These are phyloP conservation scores for Glaciozyma antarctica DNA, from an alignment of 768 basidiomycete species.

Conservation along the genomic window DNA sequence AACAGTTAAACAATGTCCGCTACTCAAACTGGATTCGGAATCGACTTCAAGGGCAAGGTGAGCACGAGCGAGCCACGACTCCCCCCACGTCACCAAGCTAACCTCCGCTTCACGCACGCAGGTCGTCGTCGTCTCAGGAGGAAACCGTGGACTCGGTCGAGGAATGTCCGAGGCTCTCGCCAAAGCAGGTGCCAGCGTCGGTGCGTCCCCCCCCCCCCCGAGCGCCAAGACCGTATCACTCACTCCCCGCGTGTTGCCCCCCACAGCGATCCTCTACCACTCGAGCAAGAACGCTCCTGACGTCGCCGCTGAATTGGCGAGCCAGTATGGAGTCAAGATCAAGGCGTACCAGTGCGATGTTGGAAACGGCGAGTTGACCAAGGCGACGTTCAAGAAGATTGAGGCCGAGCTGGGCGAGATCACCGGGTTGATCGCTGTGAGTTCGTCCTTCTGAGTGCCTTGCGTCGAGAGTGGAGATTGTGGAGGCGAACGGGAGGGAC, in stretches of 20 bases:
- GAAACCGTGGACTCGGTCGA: slow-evolving; percentile 52
- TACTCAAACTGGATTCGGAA: background rate
- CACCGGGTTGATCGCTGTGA: slow-evolving; percentile 46
- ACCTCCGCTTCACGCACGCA: slow-evolving; percentile 19
- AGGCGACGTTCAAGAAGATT: slow-evolving; percentile 44
- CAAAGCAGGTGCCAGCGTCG: slow-evolving; percentile 49
- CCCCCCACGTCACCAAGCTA: background rate
- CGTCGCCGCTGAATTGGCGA: slow-evolving; percentile 45
- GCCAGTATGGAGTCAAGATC: slow-evolving; percentile 45
- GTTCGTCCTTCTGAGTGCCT: background rate
- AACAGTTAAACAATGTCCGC: no score
- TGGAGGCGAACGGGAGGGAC: slow-evolving; percentile 37
- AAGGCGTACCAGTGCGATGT: slow-evolving; percentile 57
- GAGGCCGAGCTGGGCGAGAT: slow-evolving; percentile 48
- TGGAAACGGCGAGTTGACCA: slow-evolving; percentile 45
- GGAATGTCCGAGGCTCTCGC: slow-evolving; percentile 51
- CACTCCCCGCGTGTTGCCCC: background rate
- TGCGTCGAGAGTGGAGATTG: no score
- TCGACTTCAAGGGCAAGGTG: slow-evolving; percentile 25
- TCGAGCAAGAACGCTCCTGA: slow-evolving; percentile 30
- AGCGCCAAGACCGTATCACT: background rate
- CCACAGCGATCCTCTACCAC: slow-evolving; percentile 51
- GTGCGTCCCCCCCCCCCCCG: background rate
- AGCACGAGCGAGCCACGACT: background rate
- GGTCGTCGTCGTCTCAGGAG: slow-evolving; percentile 54